These are phyloP conservation scores for Camellia japonica DNA, from an alignment of 148 eudicot species.

Conservation along the genomic window DNA sequence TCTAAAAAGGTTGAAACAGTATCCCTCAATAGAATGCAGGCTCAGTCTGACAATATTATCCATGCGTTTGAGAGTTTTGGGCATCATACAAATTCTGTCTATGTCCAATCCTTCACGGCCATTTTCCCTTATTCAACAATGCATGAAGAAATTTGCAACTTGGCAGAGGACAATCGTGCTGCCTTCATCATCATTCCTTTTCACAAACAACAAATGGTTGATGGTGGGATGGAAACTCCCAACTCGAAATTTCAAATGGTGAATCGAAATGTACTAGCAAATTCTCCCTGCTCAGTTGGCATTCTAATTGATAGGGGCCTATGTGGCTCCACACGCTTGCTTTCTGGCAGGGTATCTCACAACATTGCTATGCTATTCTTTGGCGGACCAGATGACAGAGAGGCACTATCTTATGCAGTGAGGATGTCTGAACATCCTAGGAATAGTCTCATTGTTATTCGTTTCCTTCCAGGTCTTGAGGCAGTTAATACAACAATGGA, in stretches of 20 bases:
- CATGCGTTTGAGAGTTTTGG: slow-evolving; percentile 33
- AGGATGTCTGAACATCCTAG: slow-evolving; percentile 42
- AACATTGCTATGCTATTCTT: slow-evolving; percentile 47
- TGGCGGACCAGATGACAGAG: slow-evolving; percentile 74
- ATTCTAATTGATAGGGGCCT: slow-evolving; percentile 35
- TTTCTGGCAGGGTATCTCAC: neutral
- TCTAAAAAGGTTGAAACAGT: slow-evolving; percentile 12
- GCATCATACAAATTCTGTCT: slow-evolving; percentile 22
- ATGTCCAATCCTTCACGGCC: slow-evolving; percentile 25
- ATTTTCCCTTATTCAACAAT: slow-evolving; percentile 28
- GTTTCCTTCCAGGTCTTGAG: slow-evolving; percentile 34
- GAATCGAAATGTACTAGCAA: slow-evolving; percentile 21
- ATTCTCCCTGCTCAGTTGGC: slow-evolving; percentile 35
- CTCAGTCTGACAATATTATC: slow-evolving; percentile 75
- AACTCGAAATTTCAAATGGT: slow-evolving; percentile 17
- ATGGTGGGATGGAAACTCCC: slow-evolving; percentile 30
- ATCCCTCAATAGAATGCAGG: slow-evolving; percentile 27
- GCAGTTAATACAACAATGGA: neutral
- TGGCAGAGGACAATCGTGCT: slow-evolving; percentile 27
- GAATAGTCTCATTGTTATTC: slow-evolving; percentile 42
- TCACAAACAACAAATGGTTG: slow-evolving; percentile 32
- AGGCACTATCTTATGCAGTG: slow-evolving; percentile 57
- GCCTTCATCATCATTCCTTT: slow-evolving; percentile 26
- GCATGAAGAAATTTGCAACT: slow-evolving; percentile 32
- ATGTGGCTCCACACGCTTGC: slow-evolving; percentile 10